Conservation (phyloP, 148 eudicot genomes). For the Rhododendron griersonianum region DNA sequence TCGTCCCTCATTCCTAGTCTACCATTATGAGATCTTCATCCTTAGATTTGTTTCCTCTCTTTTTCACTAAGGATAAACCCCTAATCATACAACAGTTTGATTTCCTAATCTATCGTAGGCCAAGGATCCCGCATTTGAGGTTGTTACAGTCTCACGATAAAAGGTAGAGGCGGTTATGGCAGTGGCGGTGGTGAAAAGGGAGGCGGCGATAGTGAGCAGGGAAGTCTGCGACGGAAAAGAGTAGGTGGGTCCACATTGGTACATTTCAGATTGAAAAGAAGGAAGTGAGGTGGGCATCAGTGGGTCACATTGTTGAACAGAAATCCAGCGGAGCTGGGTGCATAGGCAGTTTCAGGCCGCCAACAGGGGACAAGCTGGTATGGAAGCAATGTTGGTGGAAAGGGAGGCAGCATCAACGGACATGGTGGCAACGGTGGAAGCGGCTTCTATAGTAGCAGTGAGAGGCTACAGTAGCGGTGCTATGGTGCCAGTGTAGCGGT, state of each 20-base stretch:
- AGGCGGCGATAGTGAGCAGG: background rate
- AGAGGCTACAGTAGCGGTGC: background rate
- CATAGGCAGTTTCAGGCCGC: background rate
- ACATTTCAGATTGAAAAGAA: background rate
- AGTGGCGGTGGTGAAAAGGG: background rate
- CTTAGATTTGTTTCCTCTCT: background rate
- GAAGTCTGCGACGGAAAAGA: background rate
- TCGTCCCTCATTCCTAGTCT: background rate
- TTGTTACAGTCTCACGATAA: background rate
- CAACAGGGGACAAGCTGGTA: background rate
- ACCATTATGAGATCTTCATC: background rate
- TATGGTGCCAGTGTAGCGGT: background rate
- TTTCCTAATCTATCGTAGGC: background rate
- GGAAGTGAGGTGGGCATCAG: background rate
- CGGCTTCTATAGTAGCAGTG: background rate
- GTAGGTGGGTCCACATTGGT: background rate
- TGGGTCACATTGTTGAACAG: background rate
- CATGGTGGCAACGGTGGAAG: background rate
- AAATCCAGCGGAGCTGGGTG: background rate
- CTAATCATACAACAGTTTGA: background rate
- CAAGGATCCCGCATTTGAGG: background rate
- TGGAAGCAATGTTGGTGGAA: background rate
- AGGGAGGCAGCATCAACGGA: background rate
- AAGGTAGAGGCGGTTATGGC: background rate
- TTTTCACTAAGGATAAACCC: background rate